These are phyloP conservation scores for Amphicarpaea edgeworthii DNA, from an alignment of 306 rosid genomes.

Conservation along the genomic window DNA sequence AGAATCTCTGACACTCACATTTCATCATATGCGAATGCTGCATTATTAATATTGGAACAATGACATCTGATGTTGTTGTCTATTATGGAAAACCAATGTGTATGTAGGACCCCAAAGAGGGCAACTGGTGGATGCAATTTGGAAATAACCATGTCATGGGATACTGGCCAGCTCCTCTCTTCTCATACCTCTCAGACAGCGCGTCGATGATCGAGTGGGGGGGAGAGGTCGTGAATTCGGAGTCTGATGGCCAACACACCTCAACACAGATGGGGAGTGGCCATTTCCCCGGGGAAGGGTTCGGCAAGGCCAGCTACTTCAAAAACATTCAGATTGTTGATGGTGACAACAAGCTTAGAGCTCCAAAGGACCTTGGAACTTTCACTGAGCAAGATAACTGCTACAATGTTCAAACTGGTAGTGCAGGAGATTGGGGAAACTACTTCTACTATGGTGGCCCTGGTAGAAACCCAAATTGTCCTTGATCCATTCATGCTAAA, in stretches of 20 bases:
- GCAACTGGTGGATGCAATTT: slow-evolving; percentile 75
- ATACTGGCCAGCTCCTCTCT: slow-evolving; percentile 66
- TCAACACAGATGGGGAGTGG: slow-evolving; percentile 76
- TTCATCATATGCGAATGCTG: slow-evolving; percentile 37
- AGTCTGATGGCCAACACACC: slow-evolving; percentile 63
- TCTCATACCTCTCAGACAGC: slow-evolving; percentile 60
- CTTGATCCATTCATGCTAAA: slow-evolving; percentile 35
- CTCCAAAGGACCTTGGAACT: slow-evolving; percentile 59
- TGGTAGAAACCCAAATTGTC: slow-evolving; percentile 58
- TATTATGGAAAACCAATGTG: slow-evolving; percentile 42
- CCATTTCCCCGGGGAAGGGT: slow-evolving; percentile 67
- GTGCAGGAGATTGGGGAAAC: slow-evolving; percentile 60
- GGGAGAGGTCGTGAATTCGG: slow-evolving; percentile 65
- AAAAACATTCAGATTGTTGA: slow-evolving; percentile 64
- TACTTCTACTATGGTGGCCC: slow-evolving; percentile 72
- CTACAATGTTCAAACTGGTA: slow-evolving; percentile 58
- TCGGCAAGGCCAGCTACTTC: slow-evolving; percentile 63
- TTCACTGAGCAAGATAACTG: slow-evolving; percentile 59
- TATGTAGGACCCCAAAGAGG: slow-evolving; percentile 68
- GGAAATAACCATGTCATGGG: slow-evolving; percentile 62
- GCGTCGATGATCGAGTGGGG: slow-evolving; percentile 74
- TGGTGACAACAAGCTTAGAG: slow-evolving; percentile 55
- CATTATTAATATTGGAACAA: background rate
- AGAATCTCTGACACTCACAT: slow-evolving; percentile 52
- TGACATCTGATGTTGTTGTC: slow-evolving; percentile 39